Evolutionary conservation across 352 stramenopile genomes (phyloP).

Genomic region (Globisporangium cederbergense): DNA sequence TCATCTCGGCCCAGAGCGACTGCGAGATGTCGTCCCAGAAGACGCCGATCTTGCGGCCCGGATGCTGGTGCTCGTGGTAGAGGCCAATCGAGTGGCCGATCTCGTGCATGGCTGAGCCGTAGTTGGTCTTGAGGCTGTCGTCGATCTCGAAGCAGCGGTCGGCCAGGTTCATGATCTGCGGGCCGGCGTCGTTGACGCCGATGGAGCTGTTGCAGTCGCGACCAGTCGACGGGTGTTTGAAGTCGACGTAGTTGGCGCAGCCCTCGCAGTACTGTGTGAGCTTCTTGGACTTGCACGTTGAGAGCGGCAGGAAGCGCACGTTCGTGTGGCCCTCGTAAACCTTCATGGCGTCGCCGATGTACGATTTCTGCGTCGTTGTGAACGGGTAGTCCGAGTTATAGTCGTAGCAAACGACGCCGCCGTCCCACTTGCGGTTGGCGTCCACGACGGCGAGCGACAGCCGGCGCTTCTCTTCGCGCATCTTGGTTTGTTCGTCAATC

Average conservation of each 20-base stretch:
- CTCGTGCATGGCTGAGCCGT: slow-evolving; percentile 78
- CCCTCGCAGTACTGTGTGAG: slow-evolving; percentile 52
- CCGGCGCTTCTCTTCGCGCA: slow-evolving; percentile 30
- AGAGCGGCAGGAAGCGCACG: slow-evolving; percentile 62
- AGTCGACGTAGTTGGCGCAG: slow-evolving; percentile 72
- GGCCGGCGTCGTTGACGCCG: slow-evolving; percentile 54
- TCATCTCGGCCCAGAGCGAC: slow-evolving; percentile 73
- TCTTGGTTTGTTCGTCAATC: slow-evolving; percentile 19
- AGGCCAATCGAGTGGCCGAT: slow-evolving; percentile 73
- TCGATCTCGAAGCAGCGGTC: slow-evolving; percentile 78
- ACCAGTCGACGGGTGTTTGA: slow-evolving; percentile 65
- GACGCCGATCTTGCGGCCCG: slow-evolving; percentile 55
- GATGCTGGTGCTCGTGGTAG: slow-evolving; percentile 84
- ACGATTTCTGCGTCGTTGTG: slow-evolving; percentile 41
- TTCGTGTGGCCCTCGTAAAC: slow-evolving; percentile 66
- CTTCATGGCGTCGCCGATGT: slow-evolving; percentile 67
- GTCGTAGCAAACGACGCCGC: slow-evolving; percentile 72
- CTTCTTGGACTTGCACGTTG: slow-evolving; percentile 42
- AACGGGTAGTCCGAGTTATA: slow-evolving; percentile 68
- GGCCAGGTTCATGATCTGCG: slow-evolving; percentile 70
- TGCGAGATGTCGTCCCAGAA: slow-evolving; percentile 78
- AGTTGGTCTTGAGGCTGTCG: slow-evolving; percentile 67
- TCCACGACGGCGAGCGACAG: slow-evolving; percentile 69
- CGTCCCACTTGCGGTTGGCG: slow-evolving; percentile 55
- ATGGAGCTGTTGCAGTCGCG: slow-evolving; percentile 81